phyloP scores from a whole-genome alignment of 805 yeast genomes.

The Ogataea trehaloabstinens region DNA sequence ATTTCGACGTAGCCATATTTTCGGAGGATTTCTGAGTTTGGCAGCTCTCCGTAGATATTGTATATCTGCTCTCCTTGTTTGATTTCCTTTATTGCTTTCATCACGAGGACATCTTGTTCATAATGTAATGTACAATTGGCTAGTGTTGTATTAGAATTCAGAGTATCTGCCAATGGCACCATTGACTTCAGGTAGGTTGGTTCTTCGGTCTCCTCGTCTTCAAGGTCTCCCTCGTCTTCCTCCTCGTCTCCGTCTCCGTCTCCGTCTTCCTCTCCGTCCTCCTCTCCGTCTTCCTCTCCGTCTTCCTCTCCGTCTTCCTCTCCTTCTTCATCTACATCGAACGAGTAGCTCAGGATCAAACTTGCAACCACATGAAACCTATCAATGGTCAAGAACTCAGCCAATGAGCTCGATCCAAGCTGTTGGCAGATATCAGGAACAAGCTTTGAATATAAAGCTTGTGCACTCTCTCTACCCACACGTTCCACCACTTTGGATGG shows the following conservation, averaged over 20 bases:
- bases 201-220: conserved; percentile 23
- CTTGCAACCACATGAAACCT: conserved; percentile 74
- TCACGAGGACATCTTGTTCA: conserved; percentile 50
- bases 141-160: conserved; percentile 78
- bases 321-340: conserved; percentile 61
- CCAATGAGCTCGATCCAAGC: conserved; percentile 34
- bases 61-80: conserved; percentile 69
- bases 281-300: conserved; percentile 34
- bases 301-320: conserved; percentile 29
- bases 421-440: conserved; percentile 39
- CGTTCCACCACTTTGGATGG: conserved; percentile 74
- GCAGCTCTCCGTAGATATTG: conserved; percentile 87
- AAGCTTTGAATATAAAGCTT: conserved; percentile 51
- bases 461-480: conserved; percentile 69
- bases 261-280: conserved; percentile 24
- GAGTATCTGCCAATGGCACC: conserved; percentile 91
- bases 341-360: conserved; percentile 83
- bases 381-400: conserved; percentile 42
- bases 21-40: conserved; percentile 86
- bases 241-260: conserved; percentile 23
- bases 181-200: conserved; percentile 63
- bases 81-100: conserved; percentile 67
- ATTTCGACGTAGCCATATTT: conserved; percentile 88
- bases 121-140: conserved; percentile 73
- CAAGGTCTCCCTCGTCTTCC: conserved; percentile 17